Base-by-base conservation (phyloP, 2,329 filamentous ascomycete species). In the Fusarium sp. region DNA sequence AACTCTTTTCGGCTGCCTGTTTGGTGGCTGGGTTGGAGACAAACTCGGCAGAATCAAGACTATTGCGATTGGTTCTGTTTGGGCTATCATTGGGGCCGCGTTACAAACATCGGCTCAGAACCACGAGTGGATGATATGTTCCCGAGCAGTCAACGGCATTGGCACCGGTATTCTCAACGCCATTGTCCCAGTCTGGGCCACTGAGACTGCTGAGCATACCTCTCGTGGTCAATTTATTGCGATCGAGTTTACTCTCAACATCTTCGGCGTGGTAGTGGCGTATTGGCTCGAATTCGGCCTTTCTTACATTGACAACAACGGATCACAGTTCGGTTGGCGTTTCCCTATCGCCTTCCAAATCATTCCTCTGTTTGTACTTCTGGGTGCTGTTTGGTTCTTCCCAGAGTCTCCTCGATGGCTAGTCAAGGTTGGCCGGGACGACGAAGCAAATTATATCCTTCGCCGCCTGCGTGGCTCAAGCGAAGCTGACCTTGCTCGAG, bases 281-380 rank as follows among this genome's bases (percentile, higher is more conserved):
- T 90, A 90, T 64, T 89, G 86, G 86, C 73, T 82, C 7, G 79
- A 82, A 65, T 87, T 84, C 61, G 87, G 85, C 3, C 78, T 86
- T 9, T 86, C 85, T 0, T 90, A 85, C 69, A 83, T 87, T 63
- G 82, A 88, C 54, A 79, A 81, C 31, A 85, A 85, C 10, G 77
- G 76, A 2, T 87, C 85, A 0, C 76, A 83, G 0, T 83, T 90
- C 67, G 82, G 83, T 36, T 90, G 88, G 87, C 78, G 88, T 5
- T 91, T 91, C 64, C 88, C 88, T 0, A 84, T 91, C 53, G 88
- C 85, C 0, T 91, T 91, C 73, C 88, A 91, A 68, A 90, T 91
- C 31, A 73, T 89, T 1, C 86, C 87, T 13, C 80, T 91, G 0
- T 65, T 90, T 3, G 42, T 83, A 0, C 78, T 91, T 0, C 78